phyloP scores from a whole-genome alignment of 140 eudicot species.

The Anethum foeniculum region DNA sequence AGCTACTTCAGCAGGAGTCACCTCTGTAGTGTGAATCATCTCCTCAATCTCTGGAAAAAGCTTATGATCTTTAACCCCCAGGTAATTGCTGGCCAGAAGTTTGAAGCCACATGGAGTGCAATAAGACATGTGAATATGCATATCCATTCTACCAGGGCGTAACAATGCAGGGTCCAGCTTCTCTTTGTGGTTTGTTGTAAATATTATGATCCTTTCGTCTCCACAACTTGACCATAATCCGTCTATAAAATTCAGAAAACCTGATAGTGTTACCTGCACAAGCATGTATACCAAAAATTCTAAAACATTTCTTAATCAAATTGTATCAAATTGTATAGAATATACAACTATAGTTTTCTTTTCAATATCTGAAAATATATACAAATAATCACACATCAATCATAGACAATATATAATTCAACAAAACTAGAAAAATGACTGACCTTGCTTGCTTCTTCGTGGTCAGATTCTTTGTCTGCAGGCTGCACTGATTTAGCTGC shows the following conservation, averaged over 20 bases:
- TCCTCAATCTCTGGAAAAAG: conserved; percentile 41
- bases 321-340: not conserved
- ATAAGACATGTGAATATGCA: conserved; percentile 65
- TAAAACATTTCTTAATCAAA: not conserved
- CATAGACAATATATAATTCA: too few species aligned
- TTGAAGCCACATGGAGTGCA: conserved; percentile 51
- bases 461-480: not conserved
- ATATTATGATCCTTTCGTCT: conserved; percentile 56
- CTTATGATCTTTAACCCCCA: conserved; percentile 27
- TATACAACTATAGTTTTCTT: not conserved
- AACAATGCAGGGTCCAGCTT: conserved; percentile 55
- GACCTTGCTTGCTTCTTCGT: conserved; percentile 30
- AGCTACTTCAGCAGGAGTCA: conserved; percentile 68
- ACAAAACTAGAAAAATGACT: not conserved
- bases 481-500: not conserved
- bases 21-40: conserved; percentile 26
- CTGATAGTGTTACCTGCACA: conserved; percentile 47
- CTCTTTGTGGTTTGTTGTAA: conserved; percentile 58
- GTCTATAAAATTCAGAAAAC: conserved; percentile 55
- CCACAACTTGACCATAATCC: conserved; percentile 79
- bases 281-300: not conserved
- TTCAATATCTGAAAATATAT: not conserved
- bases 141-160: conserved; percentile 72
- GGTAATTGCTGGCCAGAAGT: conserved; percentile 41
- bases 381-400: not conserved